These are phyloP conservation scores for Aspergillus uvarum DNA, from an alignment of 2,329 filamentous ascomycete species.

Conservation along the genomic window DNA sequence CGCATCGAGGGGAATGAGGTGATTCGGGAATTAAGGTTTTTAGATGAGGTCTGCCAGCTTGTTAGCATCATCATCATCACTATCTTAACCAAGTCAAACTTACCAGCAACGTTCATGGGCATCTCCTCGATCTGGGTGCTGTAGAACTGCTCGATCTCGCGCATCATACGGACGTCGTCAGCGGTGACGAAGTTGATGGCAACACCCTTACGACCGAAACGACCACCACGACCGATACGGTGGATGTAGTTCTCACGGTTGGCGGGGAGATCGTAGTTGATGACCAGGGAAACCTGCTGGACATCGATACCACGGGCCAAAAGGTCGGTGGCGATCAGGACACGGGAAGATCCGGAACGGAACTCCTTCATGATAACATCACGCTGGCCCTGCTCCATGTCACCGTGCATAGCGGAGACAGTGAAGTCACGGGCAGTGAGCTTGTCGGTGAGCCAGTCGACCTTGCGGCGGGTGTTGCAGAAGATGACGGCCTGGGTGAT, in stretches of 20 bases:
- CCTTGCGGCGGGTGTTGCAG: slow-evolving; percentile 99
- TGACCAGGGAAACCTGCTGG: slow-evolving; percentile 98
- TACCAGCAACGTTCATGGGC: slow-evolving; percentile 85
- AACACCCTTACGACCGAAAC: slow-evolving; percentile 99
- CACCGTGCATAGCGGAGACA: slow-evolving; percentile 99
- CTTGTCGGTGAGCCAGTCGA: slow-evolving; percentile 99
- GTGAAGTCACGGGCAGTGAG: slow-evolving; percentile 98
- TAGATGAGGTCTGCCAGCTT: slow-evolving; percentile 43
- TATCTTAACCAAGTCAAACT: slow-evolving; percentile 28
- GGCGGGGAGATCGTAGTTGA: slow-evolving; percentile 98
- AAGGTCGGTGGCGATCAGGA: slow-evolving; percentile 96
- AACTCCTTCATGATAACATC: slow-evolving; percentile 99
- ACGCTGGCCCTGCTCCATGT: slow-evolving; percentile 98
- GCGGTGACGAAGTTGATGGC: slow-evolving; percentile 99
- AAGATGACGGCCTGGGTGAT: slow-evolving; percentile 99
- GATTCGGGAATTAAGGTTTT: slow-evolving; percentile 30
- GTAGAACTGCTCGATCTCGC: slow-evolving; percentile 99
- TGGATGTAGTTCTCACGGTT: slow-evolving; percentile 99
- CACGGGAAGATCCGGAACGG: slow-evolving; percentile 96
- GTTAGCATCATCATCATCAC: slow-evolving; percentile 11
- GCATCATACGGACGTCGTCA: slow-evolving; percentile 99
- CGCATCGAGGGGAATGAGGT: slow-evolving; percentile 36
- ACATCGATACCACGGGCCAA: slow-evolving; percentile 99
- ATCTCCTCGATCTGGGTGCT: slow-evolving; percentile 99
- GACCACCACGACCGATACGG: slow-evolving; percentile 98